Conservation (phyloP, 148 eudicot genomes). For the Rhododendron henanense region DNA sequence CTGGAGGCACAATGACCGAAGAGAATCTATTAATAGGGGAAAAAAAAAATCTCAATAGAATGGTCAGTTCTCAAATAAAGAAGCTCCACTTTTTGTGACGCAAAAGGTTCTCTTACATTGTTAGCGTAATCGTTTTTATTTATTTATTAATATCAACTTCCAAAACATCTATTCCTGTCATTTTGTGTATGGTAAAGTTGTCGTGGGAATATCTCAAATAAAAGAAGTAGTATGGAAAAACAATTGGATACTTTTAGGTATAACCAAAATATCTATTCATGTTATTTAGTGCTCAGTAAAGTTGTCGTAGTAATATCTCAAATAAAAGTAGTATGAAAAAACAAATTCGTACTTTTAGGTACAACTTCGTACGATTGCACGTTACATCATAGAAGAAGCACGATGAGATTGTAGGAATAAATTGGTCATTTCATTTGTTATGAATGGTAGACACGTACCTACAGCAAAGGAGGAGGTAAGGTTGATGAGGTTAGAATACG, state of each 20-base stretch:
- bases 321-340: neutral
- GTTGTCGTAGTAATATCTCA: neutral
- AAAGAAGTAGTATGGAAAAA: neutral
- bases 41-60: neutral
- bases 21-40: neutral
- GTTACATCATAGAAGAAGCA: neutral
- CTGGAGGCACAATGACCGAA: neutral
- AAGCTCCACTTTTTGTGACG: neutral
- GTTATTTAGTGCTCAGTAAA: too few species aligned
- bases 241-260: neutral
- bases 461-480: neutral
- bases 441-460: neutral
- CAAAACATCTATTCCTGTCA: too few species aligned
- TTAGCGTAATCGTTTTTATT: neutral
- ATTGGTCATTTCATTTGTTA: neutral
- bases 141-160: neutral
- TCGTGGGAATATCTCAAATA: neutral
- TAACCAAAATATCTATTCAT: too few species aligned
- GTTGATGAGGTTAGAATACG: neutral
- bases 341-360: neutral
- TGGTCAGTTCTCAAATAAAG: neutral
- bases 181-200: neutral
- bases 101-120: neutral
- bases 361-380: neutral
- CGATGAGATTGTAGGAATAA: neutral